phyloP scores from a whole-genome alignment of 805 yeast species.

The Danielozyma ontarioensis region DNA sequence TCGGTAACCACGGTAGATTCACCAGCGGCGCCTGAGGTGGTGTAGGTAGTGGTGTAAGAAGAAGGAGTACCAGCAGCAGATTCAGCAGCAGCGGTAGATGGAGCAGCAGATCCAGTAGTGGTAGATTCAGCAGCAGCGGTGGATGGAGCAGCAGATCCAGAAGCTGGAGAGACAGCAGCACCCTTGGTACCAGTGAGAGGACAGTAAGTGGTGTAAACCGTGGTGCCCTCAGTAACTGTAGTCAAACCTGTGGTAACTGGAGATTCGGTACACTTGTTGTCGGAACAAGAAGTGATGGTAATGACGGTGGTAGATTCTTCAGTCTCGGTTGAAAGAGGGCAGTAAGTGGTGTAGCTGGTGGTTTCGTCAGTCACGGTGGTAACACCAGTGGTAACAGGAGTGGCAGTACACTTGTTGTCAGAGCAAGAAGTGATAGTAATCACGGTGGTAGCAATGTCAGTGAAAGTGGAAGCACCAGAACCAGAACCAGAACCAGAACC shows the following conservation, averaged over 20 bases:
- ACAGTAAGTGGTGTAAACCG: slow-evolving; percentile 35
- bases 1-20: background rate
- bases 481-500: background rate
- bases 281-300: slow-evolving; percentile 24
- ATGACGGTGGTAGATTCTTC: slow-evolving; percentile 16
- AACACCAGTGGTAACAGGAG: slow-evolving; percentile 29
- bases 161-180: background rate
- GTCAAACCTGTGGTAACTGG: slow-evolving; percentile 21
- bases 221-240: slow-evolving; percentile 12
- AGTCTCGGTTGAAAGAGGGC: slow-evolving; percentile 12
- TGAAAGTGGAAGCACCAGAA: slow-evolving; percentile 8
- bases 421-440: slow-evolving; percentile 36
- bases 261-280: slow-evolving; percentile 16
- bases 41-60: background rate
- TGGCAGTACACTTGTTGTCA: slow-evolving; percentile 23
- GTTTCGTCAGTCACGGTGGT: slow-evolving; percentile 9
- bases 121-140: background rate
- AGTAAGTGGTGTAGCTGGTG: slow-evolving; percentile 14
- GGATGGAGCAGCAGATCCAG: background rate
- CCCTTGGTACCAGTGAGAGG: slow-evolving; percentile 8
- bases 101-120: background rate
- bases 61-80: background rate
- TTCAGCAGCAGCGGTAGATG: background rate
- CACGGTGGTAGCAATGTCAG: slow-evolving; percentile 19
- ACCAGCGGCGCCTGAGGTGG: background rate